Percentiles rank a stretch among this genome's conserved stretches.
Conservation (phyloP, 1,139 yeast genomes). For the Hemisphaericaspora subhashii region DNA sequence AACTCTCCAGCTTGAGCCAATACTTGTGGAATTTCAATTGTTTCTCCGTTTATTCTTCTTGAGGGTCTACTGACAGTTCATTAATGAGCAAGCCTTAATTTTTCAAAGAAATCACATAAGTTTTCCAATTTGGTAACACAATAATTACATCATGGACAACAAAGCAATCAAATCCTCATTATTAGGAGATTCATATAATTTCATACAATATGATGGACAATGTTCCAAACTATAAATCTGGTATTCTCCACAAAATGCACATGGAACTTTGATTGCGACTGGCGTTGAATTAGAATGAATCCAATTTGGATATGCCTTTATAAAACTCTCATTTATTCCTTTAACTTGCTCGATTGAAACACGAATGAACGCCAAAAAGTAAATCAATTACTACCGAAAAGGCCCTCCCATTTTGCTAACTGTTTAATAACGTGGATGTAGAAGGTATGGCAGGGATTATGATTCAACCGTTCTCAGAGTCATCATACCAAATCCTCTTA, state of each 20-base stretch:
- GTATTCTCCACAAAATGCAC: slow-evolving; percentile 82
- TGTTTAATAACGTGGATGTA: slow-evolving; percentile 35
- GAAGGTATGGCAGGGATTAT: slow-evolving; percentile 32
- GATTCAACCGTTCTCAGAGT: slow-evolving; percentile 63
- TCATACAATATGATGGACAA: slow-evolving; percentile 72
- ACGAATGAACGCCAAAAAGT: too few species aligned
- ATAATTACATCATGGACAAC: slow-evolving; percentile 78
- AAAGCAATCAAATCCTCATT: slow-evolving; percentile 32
- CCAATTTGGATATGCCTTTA: slow-evolving; percentile 26
- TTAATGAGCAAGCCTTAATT: slow-evolving; percentile 62
- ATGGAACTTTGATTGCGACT: slow-evolving; percentile 70
- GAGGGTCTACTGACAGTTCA: slow-evolving; percentile 20
- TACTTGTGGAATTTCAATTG: slow-evolving; percentile 12
- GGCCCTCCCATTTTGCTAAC: slow-evolving; percentile 50
- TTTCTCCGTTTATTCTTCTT: slow-evolving; percentile 8
- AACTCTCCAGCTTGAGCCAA: slow-evolving; percentile 23
- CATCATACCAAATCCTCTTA: slow-evolving; percentile 68
- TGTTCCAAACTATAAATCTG: slow-evolving; percentile 71
- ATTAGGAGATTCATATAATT: slow-evolving; percentile 29
- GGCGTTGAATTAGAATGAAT: slow-evolving; percentile 37
- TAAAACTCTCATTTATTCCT: slow-evolving; percentile 74
- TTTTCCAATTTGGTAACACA: slow-evolving; percentile 80
- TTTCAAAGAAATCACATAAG: slow-evolving; percentile 75
- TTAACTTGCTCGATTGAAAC: slow-evolving; percentile 88
- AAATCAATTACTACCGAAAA: slow-evolving; percentile 72